Conservation (phyloP, 2,329 filamentous ascomycete species). For the Coniosporium tulheliwenetii region DNA sequence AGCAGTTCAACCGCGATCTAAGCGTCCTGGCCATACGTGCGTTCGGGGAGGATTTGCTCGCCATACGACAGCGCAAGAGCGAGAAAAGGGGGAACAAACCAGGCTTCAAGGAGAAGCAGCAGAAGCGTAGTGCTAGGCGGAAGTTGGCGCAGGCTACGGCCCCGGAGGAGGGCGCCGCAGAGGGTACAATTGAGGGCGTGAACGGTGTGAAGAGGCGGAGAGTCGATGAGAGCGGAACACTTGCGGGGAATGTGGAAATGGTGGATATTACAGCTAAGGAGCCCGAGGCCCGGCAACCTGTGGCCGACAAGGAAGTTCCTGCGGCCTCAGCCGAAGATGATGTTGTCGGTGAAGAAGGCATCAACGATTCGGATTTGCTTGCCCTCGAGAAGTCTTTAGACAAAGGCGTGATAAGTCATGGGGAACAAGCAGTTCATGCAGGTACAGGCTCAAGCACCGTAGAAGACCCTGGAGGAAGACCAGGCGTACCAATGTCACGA, state of each 20-base stretch:
- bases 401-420: too few relatives aligned
- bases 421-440: not conserved
- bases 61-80: conserved; percentile 26
- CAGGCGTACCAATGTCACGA: too few relatives aligned
- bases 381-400: not conserved
- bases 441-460: conserved; percentile 7
- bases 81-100: conserved; percentile 8
- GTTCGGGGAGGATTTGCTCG: conserved; percentile 54
- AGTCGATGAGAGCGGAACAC: not conserved
- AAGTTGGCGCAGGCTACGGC: not conserved
- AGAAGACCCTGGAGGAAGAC: conserved; percentile 5
- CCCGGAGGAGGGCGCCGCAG: conserved; percentile 4
- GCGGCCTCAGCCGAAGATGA: not conserved
- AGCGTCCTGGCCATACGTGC: conserved; percentile 85
- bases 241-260: not conserved
- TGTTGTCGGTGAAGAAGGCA: not conserved
- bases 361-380: not conserved
- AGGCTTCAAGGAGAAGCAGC: conserved; percentile 32
- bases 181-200: not conserved
- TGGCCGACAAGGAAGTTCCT: too few relatives aligned
- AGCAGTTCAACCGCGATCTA: conserved; percentile 95
- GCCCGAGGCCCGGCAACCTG: not conserved
- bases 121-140: conserved; percentile 12
- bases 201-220: conserved; percentile 9
- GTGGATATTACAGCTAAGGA: not conserved